Evolutionary conservation across 495 filamentous ascomycete species (phyloP).

Genomic region (Terfezia boudieri): DNA sequence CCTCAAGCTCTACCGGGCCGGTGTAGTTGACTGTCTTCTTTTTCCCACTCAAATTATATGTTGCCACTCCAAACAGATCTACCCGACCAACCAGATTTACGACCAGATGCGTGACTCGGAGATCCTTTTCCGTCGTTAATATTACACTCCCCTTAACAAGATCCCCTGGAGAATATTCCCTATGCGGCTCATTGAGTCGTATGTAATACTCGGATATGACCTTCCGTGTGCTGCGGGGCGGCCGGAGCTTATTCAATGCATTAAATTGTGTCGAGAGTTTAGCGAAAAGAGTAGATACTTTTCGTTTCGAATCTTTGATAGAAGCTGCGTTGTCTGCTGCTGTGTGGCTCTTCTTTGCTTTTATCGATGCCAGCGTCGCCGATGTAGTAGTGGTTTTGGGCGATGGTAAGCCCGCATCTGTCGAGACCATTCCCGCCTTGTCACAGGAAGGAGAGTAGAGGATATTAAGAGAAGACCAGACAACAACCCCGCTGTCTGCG

Average conservation of each 20-base stretch:
- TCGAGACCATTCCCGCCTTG: too few relatives aligned
- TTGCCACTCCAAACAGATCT: conserved; percentile 29
- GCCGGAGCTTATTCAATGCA: not conserved
- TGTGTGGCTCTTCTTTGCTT: too few relatives aligned
- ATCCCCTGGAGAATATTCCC: conserved; percentile 50
- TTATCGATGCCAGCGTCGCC: too few relatives aligned
- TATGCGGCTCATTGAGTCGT: conserved; percentile 64
- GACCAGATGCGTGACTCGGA: conserved; percentile 77
- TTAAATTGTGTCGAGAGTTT: not conserved
- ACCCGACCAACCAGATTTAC: conserved; percentile 73
- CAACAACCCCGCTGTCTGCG: too few relatives aligned
- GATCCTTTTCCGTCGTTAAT: conserved; percentile 55
- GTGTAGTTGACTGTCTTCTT: conserved; percentile 20
- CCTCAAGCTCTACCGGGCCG: conserved; percentile 39
- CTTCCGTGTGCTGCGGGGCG: conserved; percentile 4
- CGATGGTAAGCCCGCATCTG: too few relatives aligned
- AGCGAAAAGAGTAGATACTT: not conserved
- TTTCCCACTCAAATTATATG: conserved; percentile 19
- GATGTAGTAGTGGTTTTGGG: too few relatives aligned
- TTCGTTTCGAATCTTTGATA: not conserved
- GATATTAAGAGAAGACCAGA: too few relatives aligned
- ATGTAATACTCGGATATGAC: conserved; percentile 56
- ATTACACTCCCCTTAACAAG: conserved; percentile 50
- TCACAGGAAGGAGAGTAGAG: too few relatives aligned
- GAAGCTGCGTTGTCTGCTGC: too few relatives aligned